These are phyloP conservation scores for Hippophae rhamnoides DNA, from an alignment of 306 rosid genomes.

Conservation along the genomic window DNA sequence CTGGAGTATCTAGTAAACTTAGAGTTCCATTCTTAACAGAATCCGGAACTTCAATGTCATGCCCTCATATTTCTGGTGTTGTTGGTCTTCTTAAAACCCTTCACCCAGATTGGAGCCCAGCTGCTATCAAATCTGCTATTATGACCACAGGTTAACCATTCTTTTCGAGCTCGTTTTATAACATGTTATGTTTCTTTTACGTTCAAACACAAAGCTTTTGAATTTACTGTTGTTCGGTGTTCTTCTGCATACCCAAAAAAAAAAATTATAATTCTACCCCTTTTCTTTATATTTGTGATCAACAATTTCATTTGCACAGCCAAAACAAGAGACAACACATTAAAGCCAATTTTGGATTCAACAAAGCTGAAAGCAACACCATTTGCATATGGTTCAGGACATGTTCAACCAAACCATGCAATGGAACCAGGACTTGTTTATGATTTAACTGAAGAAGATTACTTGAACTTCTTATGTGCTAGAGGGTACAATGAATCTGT, in stretches of 20 bases:
- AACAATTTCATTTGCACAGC: constrained; percentile 22
- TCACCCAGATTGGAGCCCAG: constrained; percentile 54
- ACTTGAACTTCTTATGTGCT: constrained; percentile 50
- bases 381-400: constrained; percentile 48
- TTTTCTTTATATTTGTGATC: background rate
- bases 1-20: constrained; percentile 18
- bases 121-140: constrained; percentile 60
- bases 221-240: too few species aligned
- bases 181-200: background rate
- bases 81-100: constrained; percentile 39
- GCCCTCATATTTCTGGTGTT: constrained; percentile 54
- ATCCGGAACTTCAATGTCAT: constrained; percentile 59
- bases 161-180: background rate
- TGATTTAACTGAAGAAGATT: constrained; percentile 28
- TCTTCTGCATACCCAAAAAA: too few species aligned
- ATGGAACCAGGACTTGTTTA: constrained; percentile 58
- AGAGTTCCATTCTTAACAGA: constrained; percentile 12
- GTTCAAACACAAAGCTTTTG: too few species aligned
- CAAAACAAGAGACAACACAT: constrained; percentile 13
- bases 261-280: too few species aligned
- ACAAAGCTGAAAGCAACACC: constrained; percentile 25
- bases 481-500: constrained; percentile 28
- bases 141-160: constrained; percentile 43
- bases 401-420: constrained; percentile 43
- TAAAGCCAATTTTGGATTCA: constrained; percentile 11